phyloP scores from a whole-genome alignment of 768 basidiomycete species.

The Chalciporus pseudorubinellus region DNA sequence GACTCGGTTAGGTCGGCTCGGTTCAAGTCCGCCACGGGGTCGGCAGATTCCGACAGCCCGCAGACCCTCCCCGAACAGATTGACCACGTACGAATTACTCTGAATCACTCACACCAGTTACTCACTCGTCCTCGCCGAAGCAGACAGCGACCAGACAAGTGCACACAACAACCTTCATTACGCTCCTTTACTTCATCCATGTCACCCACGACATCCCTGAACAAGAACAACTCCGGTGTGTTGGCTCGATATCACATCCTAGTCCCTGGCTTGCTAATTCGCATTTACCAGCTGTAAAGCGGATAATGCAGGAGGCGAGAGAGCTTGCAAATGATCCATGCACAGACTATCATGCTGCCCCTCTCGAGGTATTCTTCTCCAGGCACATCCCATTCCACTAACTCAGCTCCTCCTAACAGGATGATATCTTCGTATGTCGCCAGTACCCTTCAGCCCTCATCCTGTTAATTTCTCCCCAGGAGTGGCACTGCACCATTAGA shows the following conservation, averaged over 20 bases:
- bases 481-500: conserved; percentile 98
- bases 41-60: conserved; percentile 15
- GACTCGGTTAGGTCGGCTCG: background rate
- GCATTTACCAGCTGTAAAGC: conserved; percentile 70
- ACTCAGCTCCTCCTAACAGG: conserved; percentile 41
- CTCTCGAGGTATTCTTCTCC: conserved; percentile 58
- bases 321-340: conserved; percentile 84
- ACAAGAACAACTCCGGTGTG: conserved; percentile 89
- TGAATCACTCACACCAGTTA: background rate
- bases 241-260: background rate
- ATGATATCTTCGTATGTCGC: conserved; percentile 79
- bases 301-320: conserved; percentile 94
- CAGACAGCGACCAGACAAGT: conserved; percentile 1
- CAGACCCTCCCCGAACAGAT: no score
- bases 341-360: conserved; percentile 83
- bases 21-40: conserved; percentile 10
- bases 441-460: conserved; percentile 8
- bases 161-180: background rate
- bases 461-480: conserved; percentile 36
- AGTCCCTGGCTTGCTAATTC: background rate
- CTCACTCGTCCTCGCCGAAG: background rate
- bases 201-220: conserved; percentile 43
- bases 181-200: background rate
- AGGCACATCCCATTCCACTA: background rate
- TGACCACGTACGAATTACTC: conserved; percentile 10